Evolutionary conservation across 2,329 filamentous ascomycete genomes (phyloP), one percentile per base, ranked within the genome.

Genomic region (Geosmithia morbida): DNA sequence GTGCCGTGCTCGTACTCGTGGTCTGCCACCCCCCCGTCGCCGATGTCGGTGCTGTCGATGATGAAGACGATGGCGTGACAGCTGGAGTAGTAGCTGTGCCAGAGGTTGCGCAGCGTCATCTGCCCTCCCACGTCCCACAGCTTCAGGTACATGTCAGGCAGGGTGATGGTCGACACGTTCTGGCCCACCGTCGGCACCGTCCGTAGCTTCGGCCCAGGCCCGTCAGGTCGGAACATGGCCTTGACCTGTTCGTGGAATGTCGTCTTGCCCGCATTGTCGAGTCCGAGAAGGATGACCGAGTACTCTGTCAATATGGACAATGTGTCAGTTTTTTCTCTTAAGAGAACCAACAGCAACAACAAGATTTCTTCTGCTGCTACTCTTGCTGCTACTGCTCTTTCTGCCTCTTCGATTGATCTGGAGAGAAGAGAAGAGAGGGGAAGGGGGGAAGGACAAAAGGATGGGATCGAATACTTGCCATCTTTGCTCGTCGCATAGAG

Each of bases 111-210:
- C 60, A 98, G 76, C 26, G 79, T 84, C 59, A 92, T 81, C 66
- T 98, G 92, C 7, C 92, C 92, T 53, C 92, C 92, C 1, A 98
- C 87, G 61, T 98, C 92, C 92, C 92, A 97, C 57, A 98, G 85
- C 71, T 96, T 95, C 60, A 98, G 74, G 71, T 97, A 96, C 79
- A 96, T 90, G 64, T 95, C 87, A 16, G 87, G 84, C 20, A 97
- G 75, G 19, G 85, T 80, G 61, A 98, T 86, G 44, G 89, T 92
- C 52, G 87, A 85, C 53, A 97, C 89, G 66, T 97, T 97, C 64
- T 97, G 92, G 54, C 92, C 92, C 56, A 97, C 90, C 18, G 92
- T 98, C 26, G 92, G 92, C 7, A 97, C 90, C 43, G 90, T 96
- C 62, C 92, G 89, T 55, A 70, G 79, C 67, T 74, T 89, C 59